Evolutionary conservation across 1,284 basidiomycete species (phyloP), one percentile per base, ranked within the genome.

Genomic region (Xerocomus minutiporus): DNA sequence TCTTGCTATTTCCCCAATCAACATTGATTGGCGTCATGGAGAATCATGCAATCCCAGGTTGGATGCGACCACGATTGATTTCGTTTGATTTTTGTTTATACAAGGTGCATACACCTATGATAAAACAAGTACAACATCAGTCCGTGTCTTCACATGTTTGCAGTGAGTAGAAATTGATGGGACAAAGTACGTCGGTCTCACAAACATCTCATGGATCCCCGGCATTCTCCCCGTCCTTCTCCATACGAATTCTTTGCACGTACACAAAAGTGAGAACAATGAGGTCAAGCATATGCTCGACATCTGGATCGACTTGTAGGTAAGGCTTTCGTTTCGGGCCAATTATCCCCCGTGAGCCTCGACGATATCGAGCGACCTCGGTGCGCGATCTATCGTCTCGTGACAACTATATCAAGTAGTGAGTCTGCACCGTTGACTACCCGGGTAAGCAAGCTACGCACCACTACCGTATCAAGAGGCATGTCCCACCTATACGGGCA

Each of bases 201-300:
- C 59, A 52, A 36, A 17, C n/a, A 48, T 35, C 26, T 58, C 47
- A 63, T 35, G 26, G 11, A 20, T 20, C 20, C 32, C 49, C 48
- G 0, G 9, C 38, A 25, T 20, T 56, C 20, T 51, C 20, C 6
- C 38, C 17, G 15, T 67, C 61, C 47, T 53, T 62, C n/a, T 73
- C 65, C 58, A 61, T 61, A 28, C 70, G 70, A 11, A 69, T 40
- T 53, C 72, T 71, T 52, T 74, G 71, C 15, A 73, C 61, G 46
- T 71, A 76, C 29, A 75, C 64, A 46, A 76, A 76, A 0, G 75
- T 76, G 31, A 76, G 57, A 5, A 75, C 43, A n/a, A 77, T 65
- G 29, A 67, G 51, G 52, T 75, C 70, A 11, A 73, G 51, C 55
- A 75, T 75, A 23, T 69, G 63, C 49, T 69, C 64, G 13, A 68